Conservation (phyloP, 2,329 filamentous ascomycete species). For the Cladosporium colombiae region DNA sequence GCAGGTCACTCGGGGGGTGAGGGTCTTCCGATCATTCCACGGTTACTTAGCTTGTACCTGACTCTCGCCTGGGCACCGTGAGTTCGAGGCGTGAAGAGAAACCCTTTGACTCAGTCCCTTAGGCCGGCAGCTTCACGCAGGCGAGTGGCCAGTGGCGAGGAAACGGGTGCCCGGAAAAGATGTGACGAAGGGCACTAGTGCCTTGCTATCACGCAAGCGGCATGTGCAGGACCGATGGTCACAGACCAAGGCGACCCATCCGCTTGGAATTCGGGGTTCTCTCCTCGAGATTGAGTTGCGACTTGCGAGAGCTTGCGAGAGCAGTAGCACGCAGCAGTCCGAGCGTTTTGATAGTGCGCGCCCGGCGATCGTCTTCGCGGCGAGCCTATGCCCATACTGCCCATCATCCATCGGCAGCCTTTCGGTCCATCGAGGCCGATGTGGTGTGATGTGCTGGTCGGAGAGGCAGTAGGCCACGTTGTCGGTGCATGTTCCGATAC, state of each 20-base stretch:
- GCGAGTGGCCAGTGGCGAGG: background rate
- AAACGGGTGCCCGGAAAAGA: background rate
- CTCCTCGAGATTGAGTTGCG: background rate
- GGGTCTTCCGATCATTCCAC: background rate
- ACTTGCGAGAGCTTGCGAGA: too few relatives aligned
- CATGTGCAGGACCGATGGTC: background rate
- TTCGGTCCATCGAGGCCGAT: background rate
- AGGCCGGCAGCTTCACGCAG: background rate
- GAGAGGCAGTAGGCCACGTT: background rate
- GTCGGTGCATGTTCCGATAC: background rate
- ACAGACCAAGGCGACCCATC: background rate
- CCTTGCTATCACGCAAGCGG: background rate
- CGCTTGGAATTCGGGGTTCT: background rate
- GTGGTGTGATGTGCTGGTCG: background rate
- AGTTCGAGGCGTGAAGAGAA: background rate
- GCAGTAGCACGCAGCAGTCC: background rate
- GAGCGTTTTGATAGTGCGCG: background rate
- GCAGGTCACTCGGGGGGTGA: background rate
- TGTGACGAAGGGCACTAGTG: background rate
- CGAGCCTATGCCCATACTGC: background rate
- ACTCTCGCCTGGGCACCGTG: too few relatives aligned
- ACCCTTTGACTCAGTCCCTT: background rate
- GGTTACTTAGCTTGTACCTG: background rate
- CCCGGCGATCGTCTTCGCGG: background rate
- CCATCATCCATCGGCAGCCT: conserved; percentile 6